Percentiles rank a stretch among this genome's conserved stretches.
phyloP scores from a whole-genome alignment of 2,329 filamentous ascomycete species.

The Ambrosiella xylebori region DNA sequence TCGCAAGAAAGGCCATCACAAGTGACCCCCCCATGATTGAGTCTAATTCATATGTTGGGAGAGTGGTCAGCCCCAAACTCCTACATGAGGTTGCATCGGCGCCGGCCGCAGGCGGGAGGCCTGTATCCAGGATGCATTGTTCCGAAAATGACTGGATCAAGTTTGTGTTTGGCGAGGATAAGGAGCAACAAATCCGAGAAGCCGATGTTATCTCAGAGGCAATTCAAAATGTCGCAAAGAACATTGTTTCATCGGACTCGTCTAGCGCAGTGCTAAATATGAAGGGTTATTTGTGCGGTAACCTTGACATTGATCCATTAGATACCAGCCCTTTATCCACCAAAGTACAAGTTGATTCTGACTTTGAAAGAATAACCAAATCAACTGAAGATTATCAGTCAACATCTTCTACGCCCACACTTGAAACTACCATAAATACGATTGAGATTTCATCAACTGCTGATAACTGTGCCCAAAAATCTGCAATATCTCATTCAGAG shows the following conservation, averaged over 20 bases:
- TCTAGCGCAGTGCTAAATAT: too few relatives aligned
- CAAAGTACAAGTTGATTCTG: too few relatives aligned
- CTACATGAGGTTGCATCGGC: neutral
- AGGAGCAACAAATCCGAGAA: neutral
- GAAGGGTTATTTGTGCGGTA: too few relatives aligned
- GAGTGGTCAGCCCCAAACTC: neutral
- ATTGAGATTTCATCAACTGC: too few relatives aligned
- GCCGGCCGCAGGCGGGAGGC: neutral
- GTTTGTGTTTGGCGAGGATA: slow-evolving; percentile 7
- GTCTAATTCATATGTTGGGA: neutral
- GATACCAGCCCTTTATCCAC: too few relatives aligned
- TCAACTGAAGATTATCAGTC: too few relatives aligned
- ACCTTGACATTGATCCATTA: too few relatives aligned
- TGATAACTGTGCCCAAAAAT: too few relatives aligned
- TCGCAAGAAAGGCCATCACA: neutral
- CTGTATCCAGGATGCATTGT: neutral
- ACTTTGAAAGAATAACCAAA: too few relatives aligned
- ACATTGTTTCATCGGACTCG: neutral
- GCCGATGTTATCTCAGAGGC: slow-evolving; percentile 3
- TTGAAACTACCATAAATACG: too few relatives aligned
- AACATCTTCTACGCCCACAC: too few relatives aligned
- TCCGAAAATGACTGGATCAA: slow-evolving; percentile 10
- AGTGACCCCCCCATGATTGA: neutral
- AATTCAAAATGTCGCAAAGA: neutral
- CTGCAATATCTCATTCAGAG: too few relatives aligned